phyloP scores from a whole-genome alignment of 768 basidiomycete species.

The Tulasnella calospora region DNA sequence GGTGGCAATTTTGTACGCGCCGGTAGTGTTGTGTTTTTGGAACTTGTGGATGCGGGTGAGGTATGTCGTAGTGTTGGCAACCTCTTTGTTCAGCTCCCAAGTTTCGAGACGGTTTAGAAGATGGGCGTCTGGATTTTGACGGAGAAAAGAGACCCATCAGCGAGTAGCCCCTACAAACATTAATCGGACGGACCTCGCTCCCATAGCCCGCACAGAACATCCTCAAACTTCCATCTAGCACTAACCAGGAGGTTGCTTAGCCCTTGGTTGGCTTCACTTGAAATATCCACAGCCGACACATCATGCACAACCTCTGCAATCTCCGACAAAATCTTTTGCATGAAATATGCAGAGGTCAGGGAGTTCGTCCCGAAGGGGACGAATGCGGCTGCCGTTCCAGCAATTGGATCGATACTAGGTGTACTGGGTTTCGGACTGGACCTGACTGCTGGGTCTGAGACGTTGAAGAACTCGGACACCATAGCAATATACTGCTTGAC shows the following conservation, averaged over 20 bases:
- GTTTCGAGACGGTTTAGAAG: conserved; percentile 78
- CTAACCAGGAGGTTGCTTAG: conserved; percentile 74
- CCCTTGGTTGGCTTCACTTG: conserved; percentile 61
- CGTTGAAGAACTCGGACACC: conserved; percentile 77
- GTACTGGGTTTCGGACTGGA: conserved; percentile 32
- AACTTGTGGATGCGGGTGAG: conserved; percentile 73
- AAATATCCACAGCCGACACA: conserved; percentile 71
- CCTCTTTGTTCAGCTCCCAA: conserved; percentile 65
- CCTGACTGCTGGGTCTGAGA: conserved; percentile 73
- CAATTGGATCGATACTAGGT: conserved; percentile 37
- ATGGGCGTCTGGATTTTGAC: conserved; percentile 58
- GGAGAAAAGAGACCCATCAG: conserved; percentile 22
- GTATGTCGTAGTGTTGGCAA: conserved; percentile 66
- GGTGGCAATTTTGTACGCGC: conserved; percentile 75
- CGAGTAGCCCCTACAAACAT: neutral
- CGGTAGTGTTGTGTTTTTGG: conserved; percentile 69
- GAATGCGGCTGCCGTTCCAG: conserved; percentile 42
- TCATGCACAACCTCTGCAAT: conserved; percentile 84
- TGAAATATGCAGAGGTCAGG: conserved; percentile 74
- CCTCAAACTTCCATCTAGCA: conserved; percentile 81
- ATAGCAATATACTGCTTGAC: conserved; percentile 79
- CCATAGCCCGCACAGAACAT: conserved; percentile 75
- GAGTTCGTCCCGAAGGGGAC: conserved; percentile 76
- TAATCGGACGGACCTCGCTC: conserved; percentile 55
- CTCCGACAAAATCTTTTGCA: conserved; percentile 75